phyloP scores from a whole-genome alignment of 164 flowering plant genomes.

The Hamamelis virginiana region DNA sequence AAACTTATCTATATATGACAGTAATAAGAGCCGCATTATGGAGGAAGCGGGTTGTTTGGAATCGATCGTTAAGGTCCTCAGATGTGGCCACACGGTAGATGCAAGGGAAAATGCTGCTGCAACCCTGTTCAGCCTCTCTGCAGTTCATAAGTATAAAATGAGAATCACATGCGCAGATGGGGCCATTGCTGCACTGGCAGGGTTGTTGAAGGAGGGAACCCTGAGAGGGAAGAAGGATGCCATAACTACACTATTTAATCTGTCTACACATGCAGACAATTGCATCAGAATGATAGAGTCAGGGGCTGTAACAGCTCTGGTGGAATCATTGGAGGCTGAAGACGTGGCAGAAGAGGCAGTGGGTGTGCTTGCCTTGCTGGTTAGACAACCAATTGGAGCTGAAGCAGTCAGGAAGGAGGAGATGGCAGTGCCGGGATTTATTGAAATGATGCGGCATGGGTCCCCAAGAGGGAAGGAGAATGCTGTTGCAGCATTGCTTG shows the following conservation, averaged over 20 bases:
- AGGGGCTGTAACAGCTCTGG: constrained; percentile 64
- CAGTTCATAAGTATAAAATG: constrained; percentile 82
- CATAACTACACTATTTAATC: constrained; percentile 81
- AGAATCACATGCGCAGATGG: constrained; percentile 67
- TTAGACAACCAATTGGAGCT: constrained; percentile 73
- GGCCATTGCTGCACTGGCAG: constrained; percentile 72
- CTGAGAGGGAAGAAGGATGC: constrained; percentile 86
- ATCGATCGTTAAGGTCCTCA: constrained; percentile 68
- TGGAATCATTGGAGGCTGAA: constrained; percentile 60
- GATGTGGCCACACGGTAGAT: constrained; percentile 66
- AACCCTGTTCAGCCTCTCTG: constrained; percentile 89
- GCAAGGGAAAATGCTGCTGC: constrained; percentile 98
- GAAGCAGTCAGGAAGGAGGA: constrained; percentile 72
- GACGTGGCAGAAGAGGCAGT: constrained; percentile 94
- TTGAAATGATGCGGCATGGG: constrained; percentile 82
- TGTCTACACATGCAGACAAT: constrained; percentile 75
- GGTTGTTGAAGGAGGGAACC: constrained; percentile 60
- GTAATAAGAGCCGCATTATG: constrained; percentile 79
- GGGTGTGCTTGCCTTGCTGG: constrained; percentile 75
- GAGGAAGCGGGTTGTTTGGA: constrained; percentile 72
- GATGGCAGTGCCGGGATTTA: constrained; percentile 57
- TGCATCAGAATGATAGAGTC: constrained; percentile 63
- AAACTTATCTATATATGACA: constrained; percentile 80
- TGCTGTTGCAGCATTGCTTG: constrained; percentile 89
- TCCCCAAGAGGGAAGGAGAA: constrained; percentile 88